Evolutionary conservation across 371 early-diverging fungal genomes (phyloP), one percentile per base, ranked within the genome.

Genomic region (Paraphysoderma sedebokerense): DNA sequence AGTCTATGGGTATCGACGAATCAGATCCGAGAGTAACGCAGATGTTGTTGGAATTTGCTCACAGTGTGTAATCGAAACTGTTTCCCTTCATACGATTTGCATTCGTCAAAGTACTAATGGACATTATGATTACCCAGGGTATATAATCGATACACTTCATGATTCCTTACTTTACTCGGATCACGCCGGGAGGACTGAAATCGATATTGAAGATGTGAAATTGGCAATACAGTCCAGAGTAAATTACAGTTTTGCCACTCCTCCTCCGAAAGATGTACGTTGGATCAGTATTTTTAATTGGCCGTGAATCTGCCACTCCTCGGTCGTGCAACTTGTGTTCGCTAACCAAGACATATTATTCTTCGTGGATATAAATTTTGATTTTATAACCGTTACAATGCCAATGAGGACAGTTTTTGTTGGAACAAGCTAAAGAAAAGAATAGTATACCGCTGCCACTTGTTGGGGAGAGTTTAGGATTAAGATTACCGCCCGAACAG

Each of bases 1-100:
- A 87, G 54, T 82, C 92, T 2, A 71, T 87, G 26, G 96, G 88
- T 9, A 81, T 99, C 17, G 82, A 87, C 46, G 95, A 97, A 49
- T 93, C 86, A 58, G 96, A 97, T 56, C 95, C 96, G 9, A 81
- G 86, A 61, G 98, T 98, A 7, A 82, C 97, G 33, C 83, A 87
- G 47, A 96, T 95, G 62, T 66, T 98, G 39, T 68, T 97, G 15
- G 98, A 99, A 70, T 92, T 97, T 60, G 81, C 82, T 19, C 86
- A 92, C 64, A 61, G 83, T 79, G 66, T 59, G 68, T 60, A 12
- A 12, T 31, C n/a, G n/a, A 15, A 24, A n/a, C 22, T 15, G 13
- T 24, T 35, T 40, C 22, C 24, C 15, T 38, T 24, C 2, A n/a
- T 3, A 15, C 5, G 13, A 1, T 3, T n/a, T 22, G 24, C 32